Conservation (phyloP, 768 basidiomycete species). For the Tylopilus sp. region DNA sequence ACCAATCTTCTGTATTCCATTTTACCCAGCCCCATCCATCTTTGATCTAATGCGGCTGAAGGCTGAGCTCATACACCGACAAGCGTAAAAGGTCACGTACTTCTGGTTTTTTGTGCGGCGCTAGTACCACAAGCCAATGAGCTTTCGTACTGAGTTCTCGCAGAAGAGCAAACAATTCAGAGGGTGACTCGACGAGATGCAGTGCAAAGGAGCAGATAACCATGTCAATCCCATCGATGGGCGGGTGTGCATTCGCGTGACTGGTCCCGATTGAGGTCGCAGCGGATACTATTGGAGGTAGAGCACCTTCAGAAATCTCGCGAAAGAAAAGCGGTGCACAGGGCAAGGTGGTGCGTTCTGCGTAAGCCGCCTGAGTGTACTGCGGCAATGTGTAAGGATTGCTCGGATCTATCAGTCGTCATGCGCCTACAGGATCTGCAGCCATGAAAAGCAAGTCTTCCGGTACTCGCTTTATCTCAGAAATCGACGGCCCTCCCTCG, state of each 20-base stretch:
- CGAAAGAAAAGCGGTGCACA: constrained; percentile 60
- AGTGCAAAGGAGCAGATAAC: constrained; percentile 73
- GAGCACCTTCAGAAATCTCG: constrained; percentile 54
- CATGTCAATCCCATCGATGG: constrained; percentile 45
- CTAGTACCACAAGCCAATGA: constrained; percentile 64
- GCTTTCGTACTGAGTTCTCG: constrained; percentile 61
- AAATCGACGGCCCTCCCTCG: neutral
- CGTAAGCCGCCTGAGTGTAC: constrained; percentile 62
- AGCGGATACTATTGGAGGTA: constrained; percentile 36
- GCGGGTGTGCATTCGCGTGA: neutral
- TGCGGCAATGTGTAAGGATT: constrained; percentile 29
- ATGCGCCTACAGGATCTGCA: constrained; percentile 24
- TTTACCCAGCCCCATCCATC: constrained; percentile 65
- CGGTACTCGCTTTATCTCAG: constrained; percentile 6
- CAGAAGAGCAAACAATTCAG: constrained; percentile 60
- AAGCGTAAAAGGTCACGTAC: constrained; percentile 32
- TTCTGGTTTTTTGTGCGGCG: constrained; percentile 77
- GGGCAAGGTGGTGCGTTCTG: constrained; percentile 47
- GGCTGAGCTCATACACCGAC: neutral
- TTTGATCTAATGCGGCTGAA: constrained; percentile 49
- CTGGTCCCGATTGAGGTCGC: constrained; percentile 7
- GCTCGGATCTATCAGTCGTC: neutral
- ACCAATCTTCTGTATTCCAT: constrained; percentile 54
- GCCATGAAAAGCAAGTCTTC: constrained; percentile 19
- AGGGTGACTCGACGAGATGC: constrained; percentile 60